Evolutionary conservation across 2,329 filamentous ascomycete species (phyloP).

Genomic region (Setomelanomma holmii): DNA sequence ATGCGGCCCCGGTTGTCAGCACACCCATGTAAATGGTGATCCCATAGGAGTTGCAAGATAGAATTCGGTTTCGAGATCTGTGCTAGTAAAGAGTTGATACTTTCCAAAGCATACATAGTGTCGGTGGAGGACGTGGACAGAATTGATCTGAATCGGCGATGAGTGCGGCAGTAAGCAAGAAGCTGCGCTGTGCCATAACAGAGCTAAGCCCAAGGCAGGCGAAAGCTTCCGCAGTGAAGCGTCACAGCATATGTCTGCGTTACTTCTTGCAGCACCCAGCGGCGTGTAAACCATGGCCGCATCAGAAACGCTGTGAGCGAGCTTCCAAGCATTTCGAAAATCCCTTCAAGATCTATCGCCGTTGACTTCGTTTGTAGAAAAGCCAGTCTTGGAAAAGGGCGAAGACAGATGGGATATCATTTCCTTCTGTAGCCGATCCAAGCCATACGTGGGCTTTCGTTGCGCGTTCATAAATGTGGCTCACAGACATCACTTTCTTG

Average conservation of each 20-base stretch:
- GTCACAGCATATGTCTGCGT: background rate
- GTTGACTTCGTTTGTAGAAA: no score
- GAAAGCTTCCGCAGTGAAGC: constrained; percentile 5
- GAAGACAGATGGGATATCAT: background rate
- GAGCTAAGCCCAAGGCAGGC: constrained; percentile 31
- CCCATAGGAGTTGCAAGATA: background rate
- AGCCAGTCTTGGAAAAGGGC: background rate
- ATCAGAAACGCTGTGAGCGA: background rate
- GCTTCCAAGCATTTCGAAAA: background rate
- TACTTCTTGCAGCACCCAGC: constrained; percentile 14
- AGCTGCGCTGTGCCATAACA: background rate
- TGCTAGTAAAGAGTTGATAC: no score
- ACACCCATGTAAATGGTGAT: background rate
- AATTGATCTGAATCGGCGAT: no score
- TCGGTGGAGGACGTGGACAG: no score
- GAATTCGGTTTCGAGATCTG: no score
- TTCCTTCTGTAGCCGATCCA: background rate
- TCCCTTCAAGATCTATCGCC: background rate
- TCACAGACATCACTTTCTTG: background rate
- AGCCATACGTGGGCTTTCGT: constrained; percentile 7
- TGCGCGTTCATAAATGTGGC: constrained; percentile 1
- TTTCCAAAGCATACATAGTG: no score
- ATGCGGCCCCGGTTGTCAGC: background rate
- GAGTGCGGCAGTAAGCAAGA: no score
- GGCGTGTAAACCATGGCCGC: constrained; percentile 7